A percentile compares a stretch with the other conserved stretches of the same genome.
phyloP scores from a whole-genome alignment of 768 basidiomycete genomes.

The Hericium erinaceus region DNA sequence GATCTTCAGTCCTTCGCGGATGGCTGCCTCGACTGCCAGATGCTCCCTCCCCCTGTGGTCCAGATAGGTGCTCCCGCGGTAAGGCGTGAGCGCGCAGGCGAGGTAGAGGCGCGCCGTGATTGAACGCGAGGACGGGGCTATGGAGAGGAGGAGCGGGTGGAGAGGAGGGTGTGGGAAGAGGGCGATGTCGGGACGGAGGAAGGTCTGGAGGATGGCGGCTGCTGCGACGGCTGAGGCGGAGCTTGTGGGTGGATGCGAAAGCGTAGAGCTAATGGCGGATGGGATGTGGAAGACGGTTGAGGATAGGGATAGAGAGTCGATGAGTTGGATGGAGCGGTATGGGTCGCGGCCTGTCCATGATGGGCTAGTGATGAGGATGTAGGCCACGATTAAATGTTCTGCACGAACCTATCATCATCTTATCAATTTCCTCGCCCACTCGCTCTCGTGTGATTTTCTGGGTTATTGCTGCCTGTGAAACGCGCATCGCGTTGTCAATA shows the following conservation, averaged over 20 bases:
- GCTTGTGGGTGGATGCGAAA: conserved; percentile 36
- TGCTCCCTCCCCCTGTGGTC: conserved; percentile 57
- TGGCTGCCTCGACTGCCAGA: conserved; percentile 54
- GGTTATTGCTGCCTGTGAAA: conserved; percentile 48
- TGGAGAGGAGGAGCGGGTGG: conserved; percentile 37
- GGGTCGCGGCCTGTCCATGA: conserved; percentile 57
- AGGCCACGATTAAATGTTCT: background rate
- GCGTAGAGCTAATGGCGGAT: conserved; percentile 27
- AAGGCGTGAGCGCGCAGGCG: conserved; percentile 70
- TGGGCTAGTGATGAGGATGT: conserved; percentile 1
- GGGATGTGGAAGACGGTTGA: conserved; percentile 56
- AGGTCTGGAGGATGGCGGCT: conserved; percentile 45
- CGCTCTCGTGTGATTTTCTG: conserved; percentile 86
- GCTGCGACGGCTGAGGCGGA: conserved; percentile 41
- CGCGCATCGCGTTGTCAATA: background rate
- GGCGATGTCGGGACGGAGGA: conserved; percentile 27
- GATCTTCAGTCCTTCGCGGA: conserved; percentile 80
- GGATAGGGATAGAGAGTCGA: conserved; percentile 66
- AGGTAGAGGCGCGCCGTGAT: conserved; percentile 63
- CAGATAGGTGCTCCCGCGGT: conserved; percentile 42
- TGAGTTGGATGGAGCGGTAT: conserved; percentile 61
- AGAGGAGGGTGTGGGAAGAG: conserved; percentile 28
- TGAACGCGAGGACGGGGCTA: conserved; percentile 28
- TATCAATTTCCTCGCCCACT: conserved; percentile 84
- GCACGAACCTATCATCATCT: conserved; percentile 78